These are phyloP conservation scores for Acorus calamus DNA, from an alignment of 106 monocot species.

Conservation along the genomic window DNA sequence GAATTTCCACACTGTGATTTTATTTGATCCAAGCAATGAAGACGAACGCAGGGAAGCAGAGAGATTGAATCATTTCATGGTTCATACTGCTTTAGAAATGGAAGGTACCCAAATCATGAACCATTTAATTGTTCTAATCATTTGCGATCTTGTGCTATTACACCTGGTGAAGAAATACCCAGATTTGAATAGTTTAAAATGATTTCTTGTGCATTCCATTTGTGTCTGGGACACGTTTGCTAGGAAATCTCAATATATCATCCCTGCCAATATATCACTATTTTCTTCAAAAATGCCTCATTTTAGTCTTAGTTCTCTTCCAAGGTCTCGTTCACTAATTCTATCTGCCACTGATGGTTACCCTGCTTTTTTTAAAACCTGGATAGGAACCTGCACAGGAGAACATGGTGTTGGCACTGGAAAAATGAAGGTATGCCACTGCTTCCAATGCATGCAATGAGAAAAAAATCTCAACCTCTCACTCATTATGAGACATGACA, in stretches of 20 bases:
- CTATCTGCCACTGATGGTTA: no score
- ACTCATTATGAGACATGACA: no score
- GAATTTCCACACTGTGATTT: slow-evolving; percentile 83
- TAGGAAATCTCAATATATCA: no score
- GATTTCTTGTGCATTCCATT: no score
- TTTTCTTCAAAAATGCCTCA: no score
- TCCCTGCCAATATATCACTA: no score
- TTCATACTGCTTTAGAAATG: slow-evolving; percentile 86
- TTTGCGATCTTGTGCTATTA: not conserved
- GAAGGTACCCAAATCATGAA: slow-evolving; percentile 46
- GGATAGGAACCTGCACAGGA: slow-evolving; percentile 84
- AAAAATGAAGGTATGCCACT: slow-evolving; percentile 79
- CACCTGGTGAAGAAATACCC: not conserved
- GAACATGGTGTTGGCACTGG: slow-evolving; percentile 96
- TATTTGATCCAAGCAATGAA: slow-evolving; percentile 81
- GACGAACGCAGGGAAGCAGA: slow-evolving; percentile 80
- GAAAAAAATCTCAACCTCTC: no score
- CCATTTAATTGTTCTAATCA: not conserved
- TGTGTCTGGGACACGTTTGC: no score
- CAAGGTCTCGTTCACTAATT: no score
- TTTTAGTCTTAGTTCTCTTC: no score
- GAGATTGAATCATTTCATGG: slow-evolving; percentile 81
- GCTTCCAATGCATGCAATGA: not conserved
- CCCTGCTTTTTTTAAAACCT: not conserved
- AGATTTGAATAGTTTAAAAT: no score